These are phyloP conservation scores for Carex myosuroides DNA, from an alignment of 176 grass and related monocot genomes.

Conservation along the genomic window DNA sequence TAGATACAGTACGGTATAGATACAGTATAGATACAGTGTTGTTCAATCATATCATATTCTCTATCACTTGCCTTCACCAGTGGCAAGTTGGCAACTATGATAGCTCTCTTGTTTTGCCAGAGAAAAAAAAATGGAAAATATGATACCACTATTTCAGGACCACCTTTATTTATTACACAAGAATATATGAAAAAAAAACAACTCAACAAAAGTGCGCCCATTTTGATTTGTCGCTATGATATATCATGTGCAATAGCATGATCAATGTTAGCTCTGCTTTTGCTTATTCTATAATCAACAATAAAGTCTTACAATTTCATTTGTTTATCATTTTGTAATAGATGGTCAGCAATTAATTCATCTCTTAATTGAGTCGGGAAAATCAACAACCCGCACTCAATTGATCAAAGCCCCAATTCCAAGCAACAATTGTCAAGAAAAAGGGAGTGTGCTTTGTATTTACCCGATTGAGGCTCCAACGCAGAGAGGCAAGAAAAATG, in stretches of 20 bases:
- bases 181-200: background rate
- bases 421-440: too few relatives aligned
- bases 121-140: background rate
- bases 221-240: conserved; percentile 11
- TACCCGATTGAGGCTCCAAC: too few relatives aligned
- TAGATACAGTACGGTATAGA: background rate
- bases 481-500: too few relatives aligned
- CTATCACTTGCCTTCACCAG: background rate
- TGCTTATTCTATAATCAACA: background rate
- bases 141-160: background rate
- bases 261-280: background rate
- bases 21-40: background rate
- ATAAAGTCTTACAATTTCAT: background rate
- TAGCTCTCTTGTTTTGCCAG: background rate
- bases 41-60: background rate
- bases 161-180: conserved; percentile 1
- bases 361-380: too few relatives aligned
- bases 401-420: too few relatives aligned
- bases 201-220: background rate
- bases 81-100: background rate
- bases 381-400: too few relatives aligned
- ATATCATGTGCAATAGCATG: background rate
- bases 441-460: too few relatives aligned
- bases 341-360: conserved; percentile 54
- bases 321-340: conserved; percentile 9